phyloP scores from a whole-genome alignment of 352 stramenopile species.

The Sclerospora graminicola region DNA sequence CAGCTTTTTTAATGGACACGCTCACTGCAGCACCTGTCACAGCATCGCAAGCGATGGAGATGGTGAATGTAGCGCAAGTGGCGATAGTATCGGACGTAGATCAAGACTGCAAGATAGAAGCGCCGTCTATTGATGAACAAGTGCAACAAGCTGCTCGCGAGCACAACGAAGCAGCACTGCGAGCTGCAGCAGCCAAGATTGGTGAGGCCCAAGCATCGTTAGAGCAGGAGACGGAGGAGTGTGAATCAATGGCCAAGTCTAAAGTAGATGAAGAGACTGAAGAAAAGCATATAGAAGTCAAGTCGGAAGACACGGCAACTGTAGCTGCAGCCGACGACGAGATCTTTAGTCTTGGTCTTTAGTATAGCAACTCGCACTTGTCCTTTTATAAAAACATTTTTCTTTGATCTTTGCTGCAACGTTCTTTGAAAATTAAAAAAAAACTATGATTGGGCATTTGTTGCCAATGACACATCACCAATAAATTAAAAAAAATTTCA shows the following conservation, averaged over 20 bases:
- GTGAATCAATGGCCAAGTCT: neutral
- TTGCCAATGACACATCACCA: no score
- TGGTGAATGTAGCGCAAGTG: constrained; percentile 5
- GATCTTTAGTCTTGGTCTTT: constrained; percentile 76
- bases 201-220: constrained; percentile 8
- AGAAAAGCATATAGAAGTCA: neutral
- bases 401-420: no score
- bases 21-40: constrained; percentile 10
- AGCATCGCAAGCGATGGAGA: constrained; percentile 10
- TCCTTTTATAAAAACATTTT: no score
- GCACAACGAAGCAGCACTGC: constrained; percentile 29
- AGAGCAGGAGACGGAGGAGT: constrained; percentile 8
- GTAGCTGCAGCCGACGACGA: constrained; percentile 38
- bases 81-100: constrained; percentile 1
- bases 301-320: neutral
- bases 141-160: constrained; percentile 25
- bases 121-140: constrained; percentile 36
- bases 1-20: constrained; percentile 21
- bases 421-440: no score
- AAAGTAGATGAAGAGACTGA: neutral
- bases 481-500: no score
- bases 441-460: no score
- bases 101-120: constrained; percentile 23
- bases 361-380: constrained; percentile 8
- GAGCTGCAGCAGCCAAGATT: constrained; percentile 15